These are phyloP conservation scores for Buxus sempervirens DNA, from an alignment of 164 flowering plant genomes.

Conservation along the genomic window DNA sequence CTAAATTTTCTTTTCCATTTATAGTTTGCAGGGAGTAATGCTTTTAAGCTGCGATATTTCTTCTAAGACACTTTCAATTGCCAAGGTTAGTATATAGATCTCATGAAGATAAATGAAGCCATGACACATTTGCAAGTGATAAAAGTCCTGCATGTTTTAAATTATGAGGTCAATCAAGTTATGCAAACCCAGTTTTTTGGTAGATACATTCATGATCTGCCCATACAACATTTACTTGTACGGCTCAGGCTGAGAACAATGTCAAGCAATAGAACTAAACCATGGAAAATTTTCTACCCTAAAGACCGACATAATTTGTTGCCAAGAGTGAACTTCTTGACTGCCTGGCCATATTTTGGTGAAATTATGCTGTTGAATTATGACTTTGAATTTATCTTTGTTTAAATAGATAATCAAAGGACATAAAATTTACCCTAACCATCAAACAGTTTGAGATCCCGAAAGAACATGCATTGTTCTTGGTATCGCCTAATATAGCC, in stretches of 20 bases:
- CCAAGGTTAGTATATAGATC: constrained; percentile 49
- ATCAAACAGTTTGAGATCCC: background rate
- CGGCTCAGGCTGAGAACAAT: too few species aligned
- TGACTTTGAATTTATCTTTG: background rate
- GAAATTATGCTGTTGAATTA: background rate
- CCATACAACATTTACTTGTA: too few species aligned
- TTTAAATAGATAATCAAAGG: too few species aligned
- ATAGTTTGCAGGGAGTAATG: constrained; percentile 68
- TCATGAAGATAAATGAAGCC: background rate
- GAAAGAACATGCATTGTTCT: background rate
- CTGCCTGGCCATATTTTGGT: too few species aligned
- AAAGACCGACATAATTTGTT: too few species aligned
- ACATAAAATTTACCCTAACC: background rate
- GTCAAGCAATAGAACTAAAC: too few species aligned
- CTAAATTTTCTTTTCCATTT: constrained; percentile 8
- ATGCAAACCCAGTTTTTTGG: background rate
- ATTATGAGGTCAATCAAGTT: background rate
- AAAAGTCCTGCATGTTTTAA: background rate
- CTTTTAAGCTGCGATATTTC: constrained; percentile 57
- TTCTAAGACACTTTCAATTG: constrained; percentile 43
- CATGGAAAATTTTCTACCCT: too few species aligned
- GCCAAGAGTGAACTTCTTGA: too few species aligned
- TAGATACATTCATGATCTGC: too few species aligned
- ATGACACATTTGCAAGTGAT: background rate
- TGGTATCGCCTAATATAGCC: background rate